phyloP scores from a whole-genome alignment of 1,139 yeast genomes.

The Pichia cactophila region DNA sequence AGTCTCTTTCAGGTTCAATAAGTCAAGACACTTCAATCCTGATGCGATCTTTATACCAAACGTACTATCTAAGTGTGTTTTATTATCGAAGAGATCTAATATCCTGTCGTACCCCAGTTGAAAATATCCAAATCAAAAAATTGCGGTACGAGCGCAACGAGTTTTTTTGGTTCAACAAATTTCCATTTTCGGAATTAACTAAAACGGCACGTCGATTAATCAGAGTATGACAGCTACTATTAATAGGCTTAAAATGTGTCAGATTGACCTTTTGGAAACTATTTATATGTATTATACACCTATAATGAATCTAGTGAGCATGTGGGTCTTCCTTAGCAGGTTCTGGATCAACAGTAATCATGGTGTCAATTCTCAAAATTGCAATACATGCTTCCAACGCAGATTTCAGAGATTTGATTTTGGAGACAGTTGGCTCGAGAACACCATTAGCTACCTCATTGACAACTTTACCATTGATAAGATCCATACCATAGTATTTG shows the following conservation, averaged over 20 bases:
- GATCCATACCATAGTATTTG: constrained; percentile 86
- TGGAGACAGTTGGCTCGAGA: constrained; percentile 90
- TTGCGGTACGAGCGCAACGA: background rate
- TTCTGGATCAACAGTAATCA: constrained; percentile 96
- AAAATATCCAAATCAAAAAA: background rate
- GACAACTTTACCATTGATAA: constrained; percentile 84
- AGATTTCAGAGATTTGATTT: constrained; percentile 84
- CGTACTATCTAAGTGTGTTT: background rate
- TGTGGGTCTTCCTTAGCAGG: constrained; percentile 88
- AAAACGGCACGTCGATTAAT: background rate
- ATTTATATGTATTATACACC: background rate
- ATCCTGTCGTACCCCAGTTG: constrained; percentile 1
- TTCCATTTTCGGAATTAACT: background rate
- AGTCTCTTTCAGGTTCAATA: too few relatives aligned
- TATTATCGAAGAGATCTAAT: background rate
- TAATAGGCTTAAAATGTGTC: background rate
- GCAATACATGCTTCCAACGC: constrained; percentile 98
- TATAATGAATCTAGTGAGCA: constrained; percentile 36
- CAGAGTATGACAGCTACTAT: too few relatives aligned
- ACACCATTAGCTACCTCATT: constrained; percentile 83
- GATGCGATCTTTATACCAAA: background rate
- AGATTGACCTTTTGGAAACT: background rate
- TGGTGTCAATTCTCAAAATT: constrained; percentile 93
- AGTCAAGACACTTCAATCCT: too few relatives aligned
- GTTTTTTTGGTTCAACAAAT: background rate